These are phyloP conservation scores for Calonectria pseudoturangicola DNA, from an alignment of 2,329 filamentous ascomycete species.

Conservation along the genomic window DNA sequence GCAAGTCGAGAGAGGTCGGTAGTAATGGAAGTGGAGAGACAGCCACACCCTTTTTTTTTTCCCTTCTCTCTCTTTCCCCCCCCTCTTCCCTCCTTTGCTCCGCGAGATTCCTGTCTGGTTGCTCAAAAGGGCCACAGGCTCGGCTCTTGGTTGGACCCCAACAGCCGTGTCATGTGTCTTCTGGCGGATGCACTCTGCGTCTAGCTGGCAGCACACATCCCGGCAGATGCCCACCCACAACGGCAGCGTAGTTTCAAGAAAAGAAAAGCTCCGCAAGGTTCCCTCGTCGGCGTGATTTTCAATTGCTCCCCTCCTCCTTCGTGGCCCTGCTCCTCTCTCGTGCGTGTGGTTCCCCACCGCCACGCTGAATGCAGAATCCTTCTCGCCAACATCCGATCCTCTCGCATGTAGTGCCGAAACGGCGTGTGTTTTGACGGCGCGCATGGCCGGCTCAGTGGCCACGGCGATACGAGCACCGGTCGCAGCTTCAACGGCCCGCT, in stretches of 20 bases:
- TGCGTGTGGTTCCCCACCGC: background rate
- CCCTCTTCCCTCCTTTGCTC: background rate
- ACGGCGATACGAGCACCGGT: constrained; percentile 28
- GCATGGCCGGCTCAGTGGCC: constrained; percentile 33
- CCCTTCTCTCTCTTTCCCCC: background rate
- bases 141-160: constrained; percentile 4
- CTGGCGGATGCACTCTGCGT: background rate
- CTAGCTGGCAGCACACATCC: constrained; percentile 17
- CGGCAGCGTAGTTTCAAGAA: background rate
- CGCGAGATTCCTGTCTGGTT: too few relatives aligned
- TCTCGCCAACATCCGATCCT: constrained; percentile 20
- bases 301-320: background rate
- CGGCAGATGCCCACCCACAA: constrained; percentile 12
- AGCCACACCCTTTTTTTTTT: background rate
- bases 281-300: constrained; percentile 22
- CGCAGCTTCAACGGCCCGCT: constrained; percentile 28
- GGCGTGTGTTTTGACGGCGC: constrained; percentile 34
- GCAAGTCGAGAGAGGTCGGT: constrained; percentile 2
- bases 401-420: constrained; percentile 29
- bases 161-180: constrained; percentile 20
- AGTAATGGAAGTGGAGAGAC: constrained; percentile 16
- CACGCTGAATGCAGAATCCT: constrained; percentile 8
- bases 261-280: constrained; percentile 14
- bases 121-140: background rate
- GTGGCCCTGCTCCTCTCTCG: background rate